Evolutionary conservation across 2,329 filamentous ascomycete species (phyloP), one percentile per base, ranked within the genome.

Genomic region (Pseudovirgaria hyperparasitica): DNA sequence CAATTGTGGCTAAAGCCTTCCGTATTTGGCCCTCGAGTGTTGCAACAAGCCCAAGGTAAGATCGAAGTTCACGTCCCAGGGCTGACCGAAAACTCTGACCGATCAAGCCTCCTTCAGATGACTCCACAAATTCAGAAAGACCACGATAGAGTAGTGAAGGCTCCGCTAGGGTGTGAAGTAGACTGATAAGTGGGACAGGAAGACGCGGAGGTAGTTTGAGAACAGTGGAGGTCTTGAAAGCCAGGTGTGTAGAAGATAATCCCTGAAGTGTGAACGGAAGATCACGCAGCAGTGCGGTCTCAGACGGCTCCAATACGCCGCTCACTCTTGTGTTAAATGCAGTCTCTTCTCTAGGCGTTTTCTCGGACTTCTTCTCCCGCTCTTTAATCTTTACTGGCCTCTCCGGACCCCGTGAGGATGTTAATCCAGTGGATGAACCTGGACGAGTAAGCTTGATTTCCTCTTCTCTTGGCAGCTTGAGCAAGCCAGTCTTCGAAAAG

Each of bases 201-300:
- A 98, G 64, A 1, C 76, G 82, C 0, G 73, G 44, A 0, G 90
- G 92, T 15, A 98, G 60, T 43, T 74, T 81, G 27, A 96, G 58
- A 3, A 70, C 72, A 13, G 74, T 71, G 14, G 72, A 64, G 9
- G 73, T 72, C 7, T 70, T 59, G 38, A 96, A 96, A 1, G 76
- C 69, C 20, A 96, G 60, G 37, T 86, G 82, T 2, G 79, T 78
- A 0, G 87, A 93, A 2, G 85, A 92, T 3, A 96, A 63, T 1
- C 90, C 90, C 54, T 96, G 90, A 0, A 96, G 63, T 1, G 86
- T 94, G 46, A 90, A 96, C 0, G 90, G 86, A 4, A 96, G 62
- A 46, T 96, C 87, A 15, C 64, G 55, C 19, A 69, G 47, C 9
- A 68, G 46, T 5, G 57, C 50, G 6, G 60, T 44, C 34, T 68